Percentiles rank a stretch among this genome's conserved stretches.
phyloP scores from a whole-genome alignment of 768 basidiomycete genomes.

The Coprinellus micaceus region DNA sequence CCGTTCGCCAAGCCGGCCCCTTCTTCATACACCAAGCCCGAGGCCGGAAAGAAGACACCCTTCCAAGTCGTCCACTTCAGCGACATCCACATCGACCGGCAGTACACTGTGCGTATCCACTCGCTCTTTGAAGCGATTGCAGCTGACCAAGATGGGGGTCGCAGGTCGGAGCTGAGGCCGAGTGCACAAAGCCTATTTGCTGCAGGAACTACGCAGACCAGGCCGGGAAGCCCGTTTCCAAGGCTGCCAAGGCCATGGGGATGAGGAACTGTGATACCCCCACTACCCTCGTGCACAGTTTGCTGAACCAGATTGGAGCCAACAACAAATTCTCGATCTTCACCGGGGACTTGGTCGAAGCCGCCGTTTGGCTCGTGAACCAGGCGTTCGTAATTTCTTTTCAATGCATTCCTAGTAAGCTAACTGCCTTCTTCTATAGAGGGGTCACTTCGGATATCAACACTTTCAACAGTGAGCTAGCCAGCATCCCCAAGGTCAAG shows the following conservation, averaged over 20 bases:
- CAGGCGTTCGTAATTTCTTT: constrained; percentile 24
- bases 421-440: constrained; percentile 21
- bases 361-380: constrained; percentile 48
- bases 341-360: constrained; percentile 64
- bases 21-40: constrained; percentile 28
- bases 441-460: constrained; percentile 42
- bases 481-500: constrained; percentile 33
- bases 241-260: constrained; percentile 48
- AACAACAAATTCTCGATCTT: constrained; percentile 51
- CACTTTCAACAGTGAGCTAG: constrained; percentile 44
- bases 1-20: constrained; percentile 44
- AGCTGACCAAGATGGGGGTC: neutral
- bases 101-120: constrained; percentile 40
- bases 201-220: constrained; percentile 49
- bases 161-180: constrained; percentile 49
- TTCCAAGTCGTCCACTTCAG: constrained; percentile 60
- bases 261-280: constrained; percentile 53
- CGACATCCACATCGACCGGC: constrained; percentile 59
- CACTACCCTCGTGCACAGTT: constrained; percentile 34
- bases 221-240: constrained; percentile 26
- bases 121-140: neutral
- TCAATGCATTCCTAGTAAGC: too few species aligned
- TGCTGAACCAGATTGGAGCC: constrained; percentile 41
- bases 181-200: constrained; percentile 60
- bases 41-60: constrained; percentile 37